Conservation (phyloP, 1,284 basidiomycete species). For the Stygiomarasmius scandens region DNA sequence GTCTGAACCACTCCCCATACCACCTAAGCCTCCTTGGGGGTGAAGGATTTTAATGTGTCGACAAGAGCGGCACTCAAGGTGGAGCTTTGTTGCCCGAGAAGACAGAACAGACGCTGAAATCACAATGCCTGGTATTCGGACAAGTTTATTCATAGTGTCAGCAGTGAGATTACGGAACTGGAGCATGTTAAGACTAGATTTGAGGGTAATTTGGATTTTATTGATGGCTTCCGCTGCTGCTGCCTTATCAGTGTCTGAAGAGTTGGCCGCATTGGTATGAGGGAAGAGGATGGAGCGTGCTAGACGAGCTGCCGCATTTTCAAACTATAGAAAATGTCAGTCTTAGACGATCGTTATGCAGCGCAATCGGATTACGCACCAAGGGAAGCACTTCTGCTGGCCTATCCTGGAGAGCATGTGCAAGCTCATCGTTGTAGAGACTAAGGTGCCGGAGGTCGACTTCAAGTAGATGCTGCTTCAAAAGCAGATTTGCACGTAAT, state of each 20-base stretch:
- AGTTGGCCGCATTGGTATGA: constrained; percentile 42
- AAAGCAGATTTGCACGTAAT: constrained; percentile 84
- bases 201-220: constrained; percentile 88
- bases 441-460: constrained; percentile 91
- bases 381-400: constrained; percentile 91
- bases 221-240: constrained; percentile 71
- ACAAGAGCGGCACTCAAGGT: constrained; percentile 93
- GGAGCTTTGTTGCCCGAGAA: constrained; percentile 89
- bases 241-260: constrained; percentile 53
- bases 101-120: constrained; percentile 95
- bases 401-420: constrained; percentile 86
- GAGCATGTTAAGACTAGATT: constrained; percentile 88
- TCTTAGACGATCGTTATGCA: not conserved
- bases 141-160: constrained; percentile 93
- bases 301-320: constrained; percentile 83
- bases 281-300: constrained; percentile 84
- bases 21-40: constrained; percentile 85
- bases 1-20: constrained; percentile 79
- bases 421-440: constrained; percentile 92
- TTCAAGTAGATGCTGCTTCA: constrained; percentile 92
- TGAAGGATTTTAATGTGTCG: constrained; percentile 81
- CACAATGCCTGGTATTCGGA: constrained; percentile 97
- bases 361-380: constrained; percentile 45
- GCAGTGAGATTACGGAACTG: constrained; percentile 95
- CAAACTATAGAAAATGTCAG: constrained; percentile 62